Evolutionary conservation across 2,329 filamentous ascomycete genomes (phyloP).

Genomic region (Mycogone perniciosa): DNA sequence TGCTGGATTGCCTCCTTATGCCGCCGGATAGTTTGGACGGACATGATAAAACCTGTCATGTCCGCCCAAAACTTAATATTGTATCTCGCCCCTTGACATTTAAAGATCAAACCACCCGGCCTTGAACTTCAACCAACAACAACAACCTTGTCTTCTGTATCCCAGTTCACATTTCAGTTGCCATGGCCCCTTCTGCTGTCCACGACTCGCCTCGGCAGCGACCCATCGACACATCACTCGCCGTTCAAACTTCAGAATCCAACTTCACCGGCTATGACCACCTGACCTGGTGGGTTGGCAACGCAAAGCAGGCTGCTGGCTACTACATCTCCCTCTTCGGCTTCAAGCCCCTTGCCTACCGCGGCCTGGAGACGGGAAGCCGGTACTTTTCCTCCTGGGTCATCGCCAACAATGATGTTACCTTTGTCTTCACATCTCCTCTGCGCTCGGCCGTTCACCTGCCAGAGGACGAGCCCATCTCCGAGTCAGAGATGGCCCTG

Average conservation of each 20-base stretch:
- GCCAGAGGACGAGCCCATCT: conserved; percentile 54
- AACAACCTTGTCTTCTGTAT: background rate
- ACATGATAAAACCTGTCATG: too few relatives aligned
- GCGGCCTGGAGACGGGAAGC: conserved; percentile 81
- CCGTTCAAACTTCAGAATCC: conserved; percentile 40
- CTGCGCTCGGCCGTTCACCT: conserved; percentile 56
- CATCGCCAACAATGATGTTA: conserved; percentile 66
- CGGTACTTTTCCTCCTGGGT: conserved; percentile 79
- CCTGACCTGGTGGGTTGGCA: conserved; percentile 93
- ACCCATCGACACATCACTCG: conserved; percentile 46
- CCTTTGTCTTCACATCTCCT: conserved; percentile 80
- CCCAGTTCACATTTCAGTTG: conserved; percentile 8
- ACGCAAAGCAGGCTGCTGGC: conserved; percentile 87
- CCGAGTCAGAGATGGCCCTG: conserved; percentile 55
- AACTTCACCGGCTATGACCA: conserved; percentile 85
- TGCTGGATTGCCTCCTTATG: background rate
- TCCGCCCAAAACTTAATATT: too few relatives aligned
- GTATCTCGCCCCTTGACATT: too few relatives aligned
- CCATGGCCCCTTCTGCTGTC: conserved; percentile 56
- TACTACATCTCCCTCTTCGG: conserved; percentile 87
- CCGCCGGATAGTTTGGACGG: too few relatives aligned
- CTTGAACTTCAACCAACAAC: background rate
- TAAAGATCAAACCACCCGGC: background rate
- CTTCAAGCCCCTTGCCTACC: conserved; percentile 76
- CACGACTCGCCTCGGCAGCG: conserved; percentile 43